Evolutionary conservation across 2,329 filamentous ascomycete species (phyloP), one percentile per base, ranked within the genome.

Genomic region (Calonectria montana): DNA sequence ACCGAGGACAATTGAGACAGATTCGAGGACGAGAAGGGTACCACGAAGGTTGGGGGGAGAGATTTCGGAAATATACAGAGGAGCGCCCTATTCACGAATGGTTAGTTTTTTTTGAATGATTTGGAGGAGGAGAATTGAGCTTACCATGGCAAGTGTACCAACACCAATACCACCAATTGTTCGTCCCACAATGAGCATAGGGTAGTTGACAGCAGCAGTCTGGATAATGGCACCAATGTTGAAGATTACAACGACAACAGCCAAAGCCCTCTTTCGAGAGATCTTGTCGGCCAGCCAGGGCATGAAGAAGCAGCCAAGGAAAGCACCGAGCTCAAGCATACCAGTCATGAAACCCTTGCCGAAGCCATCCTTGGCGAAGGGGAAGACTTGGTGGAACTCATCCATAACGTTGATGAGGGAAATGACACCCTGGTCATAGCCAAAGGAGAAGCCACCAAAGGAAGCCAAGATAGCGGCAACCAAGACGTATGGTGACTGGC

Each of bases 81-180:
- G 75, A 3, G 78, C 78, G 12, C 68, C 71, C 70, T 71, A 37
- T 65, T 66, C 21, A 25, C 16, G 18, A 8, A n/a, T 29, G 37
- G 43, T 69, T 35, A 67, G 63, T 29, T 53, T 65, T 18, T 15
- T 29, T 3, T 2, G 21, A 18, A 13, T 1, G 10, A 12, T 1
- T 50, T 12, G 21, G 31, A 39, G 53, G 12, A 21, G 23, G 16
- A 4, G 10, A 62, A 18, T 35, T 9, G 27, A 5, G 47, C 69
- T 47, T 55, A 87, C 87, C 83, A 88, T 87, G 1, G 84, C 86
- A 21, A 90, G 80, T 16, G 83, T 85, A 73, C 88, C 88, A 27
- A 90, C 85, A 23, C 86, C 87, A 71, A 89, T 84, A 77, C 86
- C 83, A 70, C 89, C 90, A 67, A 91, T 83, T 75, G 90, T 89